Evolutionary conservation across 1,284 basidiomycete genomes (phyloP).

Genomic region (Ustilago trichophora): DNA sequence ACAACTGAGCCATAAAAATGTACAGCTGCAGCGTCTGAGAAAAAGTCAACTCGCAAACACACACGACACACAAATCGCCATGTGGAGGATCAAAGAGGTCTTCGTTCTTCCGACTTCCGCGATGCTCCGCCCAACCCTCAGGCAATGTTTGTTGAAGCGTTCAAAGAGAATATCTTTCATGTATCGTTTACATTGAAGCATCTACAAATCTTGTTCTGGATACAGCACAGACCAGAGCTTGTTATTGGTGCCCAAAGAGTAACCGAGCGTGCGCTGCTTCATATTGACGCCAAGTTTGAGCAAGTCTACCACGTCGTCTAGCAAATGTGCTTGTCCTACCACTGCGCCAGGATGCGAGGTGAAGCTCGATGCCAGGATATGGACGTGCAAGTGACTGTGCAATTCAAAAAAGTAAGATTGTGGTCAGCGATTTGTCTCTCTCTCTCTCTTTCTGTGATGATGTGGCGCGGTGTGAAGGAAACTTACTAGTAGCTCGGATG

Average conservation of each 20-base stretch:
- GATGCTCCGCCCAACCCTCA: neutral
- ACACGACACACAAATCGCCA: no score
- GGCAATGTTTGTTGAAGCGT: no score
- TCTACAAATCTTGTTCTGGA: neutral
- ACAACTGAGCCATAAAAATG: slow-evolving; percentile 6
- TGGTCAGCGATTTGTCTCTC: no score
- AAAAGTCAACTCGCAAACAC: neutral
- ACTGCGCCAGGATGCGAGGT: slow-evolving; percentile 65
- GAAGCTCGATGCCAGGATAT: slow-evolving; percentile 76
- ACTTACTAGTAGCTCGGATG: slow-evolving; percentile 92
- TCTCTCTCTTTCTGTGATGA: no score
- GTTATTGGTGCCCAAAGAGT: slow-evolving; percentile 71
- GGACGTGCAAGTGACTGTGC: slow-evolving; percentile 88
- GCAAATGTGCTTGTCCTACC: slow-evolving; percentile 89
- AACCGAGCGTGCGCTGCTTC: slow-evolving; percentile 79
- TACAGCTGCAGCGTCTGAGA: neutral
- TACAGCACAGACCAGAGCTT: slow-evolving; percentile 43
- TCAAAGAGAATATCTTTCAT: no score
- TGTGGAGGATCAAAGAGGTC: neutral
- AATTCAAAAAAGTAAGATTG: no score
- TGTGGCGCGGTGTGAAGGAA: neutral
- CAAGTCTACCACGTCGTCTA: slow-evolving; percentile 83
- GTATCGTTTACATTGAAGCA: no score
- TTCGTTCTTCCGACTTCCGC: slow-evolving; percentile 8
- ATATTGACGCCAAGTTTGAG: slow-evolving; percentile 74